Base-by-base conservation (phyloP, 768 basidiomycete genomes). In the Coprinopsis sp. region DNA sequence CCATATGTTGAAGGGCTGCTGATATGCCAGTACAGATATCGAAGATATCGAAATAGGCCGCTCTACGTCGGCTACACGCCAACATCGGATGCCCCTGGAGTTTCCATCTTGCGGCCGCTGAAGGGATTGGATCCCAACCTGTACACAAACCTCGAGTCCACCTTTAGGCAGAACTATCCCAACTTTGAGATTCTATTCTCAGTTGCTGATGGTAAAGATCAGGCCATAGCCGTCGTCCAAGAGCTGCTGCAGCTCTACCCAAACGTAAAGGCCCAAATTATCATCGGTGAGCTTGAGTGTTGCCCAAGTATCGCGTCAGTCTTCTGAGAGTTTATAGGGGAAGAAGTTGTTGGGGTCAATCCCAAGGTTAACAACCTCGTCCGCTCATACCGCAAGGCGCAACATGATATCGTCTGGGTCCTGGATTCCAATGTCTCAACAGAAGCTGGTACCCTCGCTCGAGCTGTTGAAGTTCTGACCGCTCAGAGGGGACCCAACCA, bases 301-400 rank as follows among this genome's bases (percentile, higher is more conserved):
- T 51, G 22, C 39, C 13, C n/a, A 19, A 12, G 12, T 12, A 4
- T 18, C n/a, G 24, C 13, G 44, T 24, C 12, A 37, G 23, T 24
- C 30, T 50, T 6, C 48, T n/a, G 45, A 49, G 13, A 30, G 46
- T 39, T 28, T 36, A 4, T 54, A 92, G 92, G 91, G 38, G 84
- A 90, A 57, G 82, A 88, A 51, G 62, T 76, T 37, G 85, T 95
- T 16, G 94, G 95, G 4, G 82, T 91, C 22, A 99, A 99, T 56
- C 96, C 96, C 1, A 98, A 98, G 73, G 86, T 98, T 57, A 97
- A 97, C 71, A 98, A 98, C 64, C 83, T 99, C 37, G 75, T 93
- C 51, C 82, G 82, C 27, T 78, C 94, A 12, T 97, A 93, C 63
- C 72, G 74, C 36, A 69, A 79, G 59, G 96, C 95, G 0, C 68